Evolutionary conservation across 2,329 filamentous ascomycete genomes (phyloP).

Genomic region (Reticulascus tulasneorum): DNA sequence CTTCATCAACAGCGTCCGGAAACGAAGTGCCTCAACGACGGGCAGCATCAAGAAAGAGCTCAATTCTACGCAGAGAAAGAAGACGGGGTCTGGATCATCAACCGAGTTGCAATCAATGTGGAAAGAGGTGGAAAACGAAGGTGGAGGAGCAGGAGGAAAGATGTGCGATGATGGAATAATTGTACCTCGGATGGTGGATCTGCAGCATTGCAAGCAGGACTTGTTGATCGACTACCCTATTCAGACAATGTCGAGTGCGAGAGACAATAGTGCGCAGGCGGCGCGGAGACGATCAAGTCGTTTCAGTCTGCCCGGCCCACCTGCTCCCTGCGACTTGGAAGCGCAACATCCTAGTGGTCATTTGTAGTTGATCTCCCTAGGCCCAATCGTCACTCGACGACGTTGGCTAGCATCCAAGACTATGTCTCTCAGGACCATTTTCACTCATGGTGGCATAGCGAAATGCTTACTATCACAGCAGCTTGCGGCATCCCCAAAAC

Average conservation of each 20-base stretch:
- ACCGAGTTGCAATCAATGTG: background rate
- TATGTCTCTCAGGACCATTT: too few species aligned
- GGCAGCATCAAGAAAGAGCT: constrained; percentile 21
- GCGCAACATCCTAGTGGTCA: too few species aligned
- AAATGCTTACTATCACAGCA: too few species aligned
- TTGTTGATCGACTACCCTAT: background rate
- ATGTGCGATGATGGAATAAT: constrained; percentile 8
- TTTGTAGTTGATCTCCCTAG: too few species aligned
- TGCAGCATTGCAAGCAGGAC: background rate
- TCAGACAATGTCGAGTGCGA: background rate
- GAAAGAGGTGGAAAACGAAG: background rate
- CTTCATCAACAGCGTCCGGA: constrained; percentile 21
- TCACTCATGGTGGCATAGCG: too few species aligned
- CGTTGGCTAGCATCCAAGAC: too few species aligned
- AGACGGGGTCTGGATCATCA: constrained; percentile 9
- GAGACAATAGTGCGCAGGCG: background rate
- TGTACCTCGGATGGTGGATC: constrained; percentile 7
- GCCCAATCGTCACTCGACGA: too few species aligned
- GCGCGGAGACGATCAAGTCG: background rate
- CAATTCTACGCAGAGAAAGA: constrained; percentile 16
- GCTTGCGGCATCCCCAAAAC: too few species aligned
- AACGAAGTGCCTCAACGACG: constrained; percentile 20
- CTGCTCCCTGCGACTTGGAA: background rate
- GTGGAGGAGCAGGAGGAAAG: constrained; percentile 1
- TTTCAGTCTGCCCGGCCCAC: background rate